Conservation (phyloP, 768 basidiomycete species). For the Stropharia rugosoannulata region DNA sequence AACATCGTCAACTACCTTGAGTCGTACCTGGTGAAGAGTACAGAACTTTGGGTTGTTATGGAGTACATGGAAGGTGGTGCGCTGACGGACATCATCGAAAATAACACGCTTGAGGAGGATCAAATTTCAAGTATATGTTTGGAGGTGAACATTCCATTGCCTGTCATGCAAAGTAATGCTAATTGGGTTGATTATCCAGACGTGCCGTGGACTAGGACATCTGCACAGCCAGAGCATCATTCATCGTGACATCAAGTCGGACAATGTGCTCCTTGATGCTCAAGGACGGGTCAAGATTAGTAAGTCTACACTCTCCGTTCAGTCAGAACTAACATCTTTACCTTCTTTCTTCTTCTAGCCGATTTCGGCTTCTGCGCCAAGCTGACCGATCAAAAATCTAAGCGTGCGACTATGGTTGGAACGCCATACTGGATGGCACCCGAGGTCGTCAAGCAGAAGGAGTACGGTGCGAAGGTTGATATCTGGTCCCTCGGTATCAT, state of each 20-base stretch:
- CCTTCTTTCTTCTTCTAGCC: constrained; percentile 47
- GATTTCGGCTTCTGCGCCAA: constrained; percentile 98
- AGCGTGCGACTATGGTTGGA: constrained; percentile 98
- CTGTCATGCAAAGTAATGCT: neutral
- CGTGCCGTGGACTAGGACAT: constrained; percentile 93
- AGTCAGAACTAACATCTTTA: neutral
- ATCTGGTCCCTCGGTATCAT: constrained; percentile 98
- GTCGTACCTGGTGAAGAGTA: constrained; percentile 83
- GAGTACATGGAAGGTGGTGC: constrained; percentile 99
- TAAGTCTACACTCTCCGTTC: constrained; percentile 38
- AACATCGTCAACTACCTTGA: constrained; percentile 97
- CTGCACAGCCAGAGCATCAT: constrained; percentile 94
- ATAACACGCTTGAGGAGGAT: constrained; percentile 92
- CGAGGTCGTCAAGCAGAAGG: constrained; percentile 97
- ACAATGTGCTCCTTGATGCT: constrained; percentile 92
- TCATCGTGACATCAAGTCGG: constrained; percentile 96
- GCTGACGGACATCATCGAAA: constrained; percentile 96
- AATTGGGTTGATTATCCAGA: constrained; percentile 43
- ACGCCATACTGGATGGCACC: constrained; percentile 99
- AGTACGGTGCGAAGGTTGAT: constrained; percentile 95
- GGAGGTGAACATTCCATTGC: constrained; percentile 60
- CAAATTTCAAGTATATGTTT: constrained; percentile 90
- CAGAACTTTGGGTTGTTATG: constrained; percentile 97
- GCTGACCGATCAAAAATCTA: constrained; percentile 93
- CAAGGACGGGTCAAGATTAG: constrained; percentile 97